Evolutionary conservation across 371 early-diverging fungal species (phyloP), one percentile per base, ranked within the genome.

Genomic region (Basidiobolus meristosporus): DNA sequence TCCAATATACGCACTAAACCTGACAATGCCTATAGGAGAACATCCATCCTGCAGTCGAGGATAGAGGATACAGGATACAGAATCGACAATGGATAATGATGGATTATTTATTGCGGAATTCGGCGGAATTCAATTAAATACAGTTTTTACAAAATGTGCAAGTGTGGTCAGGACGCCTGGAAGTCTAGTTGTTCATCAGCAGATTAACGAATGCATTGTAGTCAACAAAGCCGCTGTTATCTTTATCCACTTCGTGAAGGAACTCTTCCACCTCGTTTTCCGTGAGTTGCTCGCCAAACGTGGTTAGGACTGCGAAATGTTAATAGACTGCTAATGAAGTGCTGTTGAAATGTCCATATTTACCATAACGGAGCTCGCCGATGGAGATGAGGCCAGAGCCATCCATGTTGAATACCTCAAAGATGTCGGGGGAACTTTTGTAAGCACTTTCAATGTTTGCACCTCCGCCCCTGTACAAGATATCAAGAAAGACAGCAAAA

Each of bases 321-420:
- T 0, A 14, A 6, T 23, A 39, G 19, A 12, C n/a, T 43, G 7
- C 15, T 21, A 33, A 7, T 21, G 22, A 32, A 21, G 23, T 11
- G 17, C 3, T 16, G 14, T 33, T 12, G 3, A 18, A 37, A 34
- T 21, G 23, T 7, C 12, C 14, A 14, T 12, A 43, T 40, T 52
- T 59, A 73, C 74, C 72, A 60, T 90, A 88, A 40, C 88, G 77
- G 30, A 95, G 77, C 62, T 95, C 96, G 40, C 79, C 85, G 26
- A 78, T 81, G 40, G 82, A 70, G 51, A 95, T 92, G 57, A 69
- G 82, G 19, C 93, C 93, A 46, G 82, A 82, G 44, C 79, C 77
- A 46, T 91, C 86, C 66, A 86, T 86, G 70, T 95, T 93, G 70
- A 95, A 92, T 32, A 95, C 90, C 60, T 85, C 85, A 78, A 92